Conservation (phyloP, 177 flowering plant genomes). For the Vitis hybrid region DNA sequence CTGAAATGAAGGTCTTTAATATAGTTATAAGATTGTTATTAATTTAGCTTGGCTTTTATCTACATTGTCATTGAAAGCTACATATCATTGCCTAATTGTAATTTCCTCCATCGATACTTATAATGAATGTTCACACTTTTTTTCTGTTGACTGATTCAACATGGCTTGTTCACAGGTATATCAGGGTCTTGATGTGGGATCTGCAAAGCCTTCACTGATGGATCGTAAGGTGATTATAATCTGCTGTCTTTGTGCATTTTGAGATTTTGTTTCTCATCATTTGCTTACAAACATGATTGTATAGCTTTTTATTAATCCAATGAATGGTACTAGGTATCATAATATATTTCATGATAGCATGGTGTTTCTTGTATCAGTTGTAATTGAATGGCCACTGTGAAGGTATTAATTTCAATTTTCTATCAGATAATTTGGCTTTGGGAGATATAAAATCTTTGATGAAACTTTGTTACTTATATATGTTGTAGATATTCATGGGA, state of each 20-base stretch:
- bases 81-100: background rate
- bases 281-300: background rate
- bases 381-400: too few relatives aligned
- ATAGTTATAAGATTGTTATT: background rate
- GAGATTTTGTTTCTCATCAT: background rate
- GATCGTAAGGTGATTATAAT: conserved; percentile 65
- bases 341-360: too few relatives aligned
- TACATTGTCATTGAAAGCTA: background rate
- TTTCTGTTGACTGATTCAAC: background rate
- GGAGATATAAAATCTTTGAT: too few relatives aligned
- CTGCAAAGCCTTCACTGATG: conserved; percentile 76
- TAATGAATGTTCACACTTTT: background rate
- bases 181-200: conserved; percentile 87
- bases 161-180: conserved; percentile 56
- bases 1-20: too few relatives aligned
- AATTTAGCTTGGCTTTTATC: background rate
- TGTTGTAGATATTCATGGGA: too few relatives aligned
- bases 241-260: background rate
- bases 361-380: too few relatives aligned
- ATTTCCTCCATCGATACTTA: background rate
- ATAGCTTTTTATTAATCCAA: background rate
- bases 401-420: too few relatives aligned
- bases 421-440: too few relatives aligned
- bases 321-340: too few relatives aligned
- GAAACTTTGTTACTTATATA: too few relatives aligned